These are phyloP conservation scores for Schrenkiella parvula DNA, from an alignment of 345 rosid species.

Conservation along the genomic window DNA sequence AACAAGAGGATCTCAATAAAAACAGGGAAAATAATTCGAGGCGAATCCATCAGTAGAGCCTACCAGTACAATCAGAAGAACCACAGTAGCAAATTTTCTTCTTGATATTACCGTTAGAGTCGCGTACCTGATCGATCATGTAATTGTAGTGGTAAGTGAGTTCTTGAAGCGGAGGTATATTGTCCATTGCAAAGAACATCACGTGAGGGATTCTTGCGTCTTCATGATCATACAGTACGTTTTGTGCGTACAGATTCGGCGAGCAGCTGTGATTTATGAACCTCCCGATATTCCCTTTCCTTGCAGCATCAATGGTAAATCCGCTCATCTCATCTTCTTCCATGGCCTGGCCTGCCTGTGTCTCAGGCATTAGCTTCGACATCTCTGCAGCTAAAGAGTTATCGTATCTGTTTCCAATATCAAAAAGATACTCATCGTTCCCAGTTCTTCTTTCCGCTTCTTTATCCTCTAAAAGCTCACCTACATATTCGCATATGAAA, in stretches of 20 bases:
- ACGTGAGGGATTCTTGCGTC: constrained; percentile 79
- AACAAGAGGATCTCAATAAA: background rate
- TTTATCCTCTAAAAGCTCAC: constrained; percentile 73
- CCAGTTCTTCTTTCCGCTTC: constrained; percentile 76
- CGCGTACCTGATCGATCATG: constrained; percentile 53
- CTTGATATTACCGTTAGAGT: constrained; percentile 64
- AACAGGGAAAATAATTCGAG: background rate
- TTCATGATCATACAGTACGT: constrained; percentile 72
- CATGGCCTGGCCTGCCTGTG: constrained; percentile 6
- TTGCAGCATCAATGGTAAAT: constrained; percentile 85
- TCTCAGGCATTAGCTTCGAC: constrained; percentile 45
- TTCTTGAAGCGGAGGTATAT: constrained; percentile 90
- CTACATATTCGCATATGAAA: constrained; percentile 85
- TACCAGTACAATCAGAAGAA: constrained; percentile 62
- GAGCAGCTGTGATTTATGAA: constrained; percentile 92
- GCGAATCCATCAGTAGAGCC: constrained; percentile 66
- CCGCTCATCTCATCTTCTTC: constrained; percentile 35
- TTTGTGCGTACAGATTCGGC: constrained; percentile 87
- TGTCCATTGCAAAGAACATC: constrained; percentile 80
- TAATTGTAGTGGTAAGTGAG: constrained; percentile 80
- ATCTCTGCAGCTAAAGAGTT: constrained; percentile 45
- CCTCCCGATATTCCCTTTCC: constrained; percentile 68
- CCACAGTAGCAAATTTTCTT: constrained; percentile 75
- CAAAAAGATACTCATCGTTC: constrained; percentile 84
- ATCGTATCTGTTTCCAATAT: constrained; percentile 63